phyloP scores from a whole-genome alignment of 352 stramenopile species.

The Phytopythium montanum region DNA sequence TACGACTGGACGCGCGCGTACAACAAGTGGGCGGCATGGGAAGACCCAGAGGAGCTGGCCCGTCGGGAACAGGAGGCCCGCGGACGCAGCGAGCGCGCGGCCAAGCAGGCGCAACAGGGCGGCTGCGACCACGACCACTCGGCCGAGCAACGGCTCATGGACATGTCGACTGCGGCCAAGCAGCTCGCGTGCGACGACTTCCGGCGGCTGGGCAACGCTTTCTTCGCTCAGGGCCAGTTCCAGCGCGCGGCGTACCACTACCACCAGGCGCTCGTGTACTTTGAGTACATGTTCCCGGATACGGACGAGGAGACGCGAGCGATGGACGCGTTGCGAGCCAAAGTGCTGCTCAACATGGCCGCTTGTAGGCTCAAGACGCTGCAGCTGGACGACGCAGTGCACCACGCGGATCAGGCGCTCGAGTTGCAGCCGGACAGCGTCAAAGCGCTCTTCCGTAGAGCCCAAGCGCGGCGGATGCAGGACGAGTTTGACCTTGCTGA shows the following conservation, averaged over 20 bases:
- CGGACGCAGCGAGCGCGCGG: slow-evolving; percentile 53
- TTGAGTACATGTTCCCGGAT: slow-evolving; percentile 86
- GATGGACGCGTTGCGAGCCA: slow-evolving; percentile 51
- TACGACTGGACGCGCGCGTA: slow-evolving; percentile 82
- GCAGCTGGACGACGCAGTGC: slow-evolving; percentile 69
- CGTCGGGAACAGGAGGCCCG: slow-evolving; percentile 55
- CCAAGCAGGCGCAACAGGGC: slow-evolving; percentile 30
- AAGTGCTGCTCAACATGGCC: slow-evolving; percentile 71
- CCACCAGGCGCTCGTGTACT: slow-evolving; percentile 81
- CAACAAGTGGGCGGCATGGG: slow-evolving; percentile 74
- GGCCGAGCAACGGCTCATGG: slow-evolving; percentile 85
- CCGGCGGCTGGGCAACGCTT: slow-evolving; percentile 59
- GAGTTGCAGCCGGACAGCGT: slow-evolving; percentile 47
- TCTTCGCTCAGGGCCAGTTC: slow-evolving; percentile 79
- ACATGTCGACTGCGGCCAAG: slow-evolving; percentile 72
- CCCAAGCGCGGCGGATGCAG: slow-evolving; percentile 55
- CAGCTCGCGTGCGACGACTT: slow-evolving; percentile 64
- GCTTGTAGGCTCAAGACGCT: slow-evolving; percentile 69
- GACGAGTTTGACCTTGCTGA: slow-evolving; percentile 67
- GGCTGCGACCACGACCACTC: slow-evolving; percentile 87
- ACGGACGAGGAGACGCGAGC: slow-evolving; percentile 42
- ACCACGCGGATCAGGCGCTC: slow-evolving; percentile 55
- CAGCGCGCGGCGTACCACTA: slow-evolving; percentile 79
- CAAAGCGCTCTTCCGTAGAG: slow-evolving; percentile 69
- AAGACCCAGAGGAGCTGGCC: slow-evolving; percentile 77